phyloP scores from a whole-genome alignment of 257 asterid species.

The Ophiorrhiza pumila region DNA sequence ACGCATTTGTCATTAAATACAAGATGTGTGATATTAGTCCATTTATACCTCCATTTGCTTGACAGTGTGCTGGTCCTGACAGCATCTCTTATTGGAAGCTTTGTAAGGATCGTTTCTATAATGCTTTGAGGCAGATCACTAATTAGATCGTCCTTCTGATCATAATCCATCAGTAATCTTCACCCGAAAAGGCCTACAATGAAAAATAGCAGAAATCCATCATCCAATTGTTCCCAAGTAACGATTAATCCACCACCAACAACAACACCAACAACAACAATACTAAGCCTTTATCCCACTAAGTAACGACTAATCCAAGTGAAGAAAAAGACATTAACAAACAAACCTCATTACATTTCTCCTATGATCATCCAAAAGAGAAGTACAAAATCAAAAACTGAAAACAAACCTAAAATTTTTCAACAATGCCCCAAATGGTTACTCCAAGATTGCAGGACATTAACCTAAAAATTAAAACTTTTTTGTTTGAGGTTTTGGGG shows the following conservation, averaged over 20 bases:
- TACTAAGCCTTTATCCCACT: too few species aligned
- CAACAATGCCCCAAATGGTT: neutral
- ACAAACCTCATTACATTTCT: neutral
- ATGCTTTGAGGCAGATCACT: slow-evolving; percentile 87
- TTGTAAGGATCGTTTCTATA: slow-evolving; percentile 63
- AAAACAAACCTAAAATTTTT: neutral
- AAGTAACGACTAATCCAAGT: neutral
- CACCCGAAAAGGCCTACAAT: slow-evolving; percentile 18
- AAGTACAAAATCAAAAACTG: neutral
- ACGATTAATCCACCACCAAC: neutral
- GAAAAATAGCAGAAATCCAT: slow-evolving; percentile 13
- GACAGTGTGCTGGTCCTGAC: slow-evolving; percentile 72
- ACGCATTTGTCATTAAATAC: slow-evolving; percentile 63
- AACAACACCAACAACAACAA: too few species aligned
- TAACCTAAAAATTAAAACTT: neutral
- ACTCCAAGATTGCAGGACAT: neutral
- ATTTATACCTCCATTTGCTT: slow-evolving; percentile 75
- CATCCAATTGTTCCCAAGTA: neutral
- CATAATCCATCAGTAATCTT: slow-evolving; percentile 45
- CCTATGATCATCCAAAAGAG: neutral
- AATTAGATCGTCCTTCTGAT: slow-evolving; percentile 45
- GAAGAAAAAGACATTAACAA: neutral
- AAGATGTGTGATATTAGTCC: slow-evolving; percentile 68
- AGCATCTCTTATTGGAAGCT: slow-evolving; percentile 70
- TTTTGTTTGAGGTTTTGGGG: neutral